A percentile compares a stretch with the other conserved stretches of the same genome.
Evolutionary conservation across 2,329 filamentous ascomycete species (phyloP).

Genomic region (Aureobasidium mangrovei): DNA sequence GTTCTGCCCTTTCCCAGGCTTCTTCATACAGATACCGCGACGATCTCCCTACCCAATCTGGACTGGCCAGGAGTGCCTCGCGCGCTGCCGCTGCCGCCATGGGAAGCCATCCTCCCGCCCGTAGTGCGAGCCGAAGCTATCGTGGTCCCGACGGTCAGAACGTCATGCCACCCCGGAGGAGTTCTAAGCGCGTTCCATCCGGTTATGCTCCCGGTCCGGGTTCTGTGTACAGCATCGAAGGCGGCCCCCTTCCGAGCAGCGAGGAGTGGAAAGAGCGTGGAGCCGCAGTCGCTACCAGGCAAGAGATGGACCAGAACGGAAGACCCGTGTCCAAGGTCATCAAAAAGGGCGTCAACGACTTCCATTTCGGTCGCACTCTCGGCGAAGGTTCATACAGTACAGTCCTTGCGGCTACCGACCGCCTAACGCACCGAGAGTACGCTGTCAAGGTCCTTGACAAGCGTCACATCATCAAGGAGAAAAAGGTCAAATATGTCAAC

Average conservation of each 20-base stretch:
- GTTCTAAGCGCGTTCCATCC: slow-evolving; percentile 60
- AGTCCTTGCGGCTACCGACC: slow-evolving; percentile 84
- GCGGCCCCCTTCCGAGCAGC: slow-evolving; percentile 53
- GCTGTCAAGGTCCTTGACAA: slow-evolving; percentile 98
- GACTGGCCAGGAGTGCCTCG: slow-evolving; percentile 52
- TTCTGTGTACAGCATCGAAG: slow-evolving; percentile 46
- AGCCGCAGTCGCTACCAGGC: slow-evolving; percentile 72
- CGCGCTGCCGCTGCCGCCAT: slow-evolving; percentile 53
- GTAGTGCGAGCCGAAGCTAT: slow-evolving; percentile 62
- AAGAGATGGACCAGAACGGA: slow-evolving; percentile 78
- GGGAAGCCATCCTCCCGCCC: slow-evolving; percentile 51
- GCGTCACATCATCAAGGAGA: slow-evolving; percentile 98
- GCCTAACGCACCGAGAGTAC: slow-evolving; percentile 90
- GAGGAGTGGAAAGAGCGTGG: slow-evolving; percentile 96
- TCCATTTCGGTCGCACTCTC: slow-evolving; percentile 80
- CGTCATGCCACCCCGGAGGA: slow-evolving; percentile 63
- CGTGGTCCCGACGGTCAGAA: slow-evolving; percentile 54
- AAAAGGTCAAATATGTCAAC: slow-evolving; percentile 99
- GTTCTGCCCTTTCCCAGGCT: slow-evolving; percentile 33
- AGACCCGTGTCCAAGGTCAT: slow-evolving; percentile 73
- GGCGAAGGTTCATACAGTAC: slow-evolving; percentile 98
- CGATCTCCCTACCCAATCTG: slow-evolving; percentile 37
- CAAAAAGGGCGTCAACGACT: slow-evolving; percentile 96
- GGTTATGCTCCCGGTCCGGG: slow-evolving; percentile 19
- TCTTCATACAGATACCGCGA: slow-evolving; percentile 41